Evolutionary conservation across 2,329 filamentous ascomycete species (phyloP).

Genomic region (Zelopaecilomyces penicillatus): DNA sequence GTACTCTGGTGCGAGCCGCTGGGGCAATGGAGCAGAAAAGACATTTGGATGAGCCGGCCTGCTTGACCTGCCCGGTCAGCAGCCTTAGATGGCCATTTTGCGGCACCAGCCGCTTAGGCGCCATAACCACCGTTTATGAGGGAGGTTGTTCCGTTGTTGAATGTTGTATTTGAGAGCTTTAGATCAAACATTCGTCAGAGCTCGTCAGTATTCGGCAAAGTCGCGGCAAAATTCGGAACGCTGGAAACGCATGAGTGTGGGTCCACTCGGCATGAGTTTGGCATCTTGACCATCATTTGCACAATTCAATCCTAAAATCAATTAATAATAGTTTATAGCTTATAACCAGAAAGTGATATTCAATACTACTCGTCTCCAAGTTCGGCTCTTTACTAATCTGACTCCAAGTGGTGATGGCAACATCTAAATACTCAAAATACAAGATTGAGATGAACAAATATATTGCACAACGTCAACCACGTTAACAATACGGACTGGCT

Average conservation of each 20-base stretch:
- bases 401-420: no score
- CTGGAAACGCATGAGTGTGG: background rate
- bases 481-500: no score
- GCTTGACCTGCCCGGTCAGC: conserved; percentile 13
- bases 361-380: no score
- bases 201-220: conserved; percentile 8
- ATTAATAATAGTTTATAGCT: no score
- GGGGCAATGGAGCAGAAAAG: conserved; percentile 23
- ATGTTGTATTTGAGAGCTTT: conserved; percentile 2
- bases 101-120: conserved; percentile 21
- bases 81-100: conserved; percentile 19
- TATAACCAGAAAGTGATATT: no score
- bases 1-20: conserved; percentile 11
- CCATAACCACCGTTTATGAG: conserved; percentile 14
- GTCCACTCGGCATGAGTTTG: no score
- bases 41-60: conserved; percentile 16
- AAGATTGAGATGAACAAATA: no score
- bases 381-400: no score
- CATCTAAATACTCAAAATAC: no score
- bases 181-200: conserved; percentile 3
- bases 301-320: no score
- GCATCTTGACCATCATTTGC: no score
- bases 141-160: conserved; percentile 2
- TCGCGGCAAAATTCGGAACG: conserved; percentile 10
- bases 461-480: no score